Evolutionary conservation across 768 basidiomycete species (phyloP).

Genomic region (Xanthoconium purpureum): DNA sequence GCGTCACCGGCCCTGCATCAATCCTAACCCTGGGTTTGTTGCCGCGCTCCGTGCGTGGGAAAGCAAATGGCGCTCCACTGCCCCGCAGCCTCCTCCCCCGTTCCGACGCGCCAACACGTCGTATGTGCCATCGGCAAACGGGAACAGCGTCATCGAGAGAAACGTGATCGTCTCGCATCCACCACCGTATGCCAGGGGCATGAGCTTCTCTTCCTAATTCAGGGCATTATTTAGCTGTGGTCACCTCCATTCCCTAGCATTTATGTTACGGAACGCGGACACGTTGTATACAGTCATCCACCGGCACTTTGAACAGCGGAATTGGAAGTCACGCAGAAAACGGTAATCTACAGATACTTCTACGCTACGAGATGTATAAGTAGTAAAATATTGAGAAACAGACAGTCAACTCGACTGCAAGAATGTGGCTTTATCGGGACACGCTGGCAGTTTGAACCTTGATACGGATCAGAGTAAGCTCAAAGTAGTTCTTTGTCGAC

Average conservation of each 20-base stretch:
- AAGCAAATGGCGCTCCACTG: constrained; percentile 25
- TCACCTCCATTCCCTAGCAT: background rate
- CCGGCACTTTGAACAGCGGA: no score
- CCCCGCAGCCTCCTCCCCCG: constrained; percentile 14
- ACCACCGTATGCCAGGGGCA: constrained; percentile 23
- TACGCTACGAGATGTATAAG: no score
- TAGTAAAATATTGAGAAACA: no score
- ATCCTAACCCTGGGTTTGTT: constrained; percentile 78
- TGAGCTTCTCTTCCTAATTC: constrained; percentile 23
- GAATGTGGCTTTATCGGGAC: no score
- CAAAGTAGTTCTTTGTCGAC: no score
- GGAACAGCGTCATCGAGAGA: background rate
- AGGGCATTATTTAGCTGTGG: background rate
- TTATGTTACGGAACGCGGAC: background rate
- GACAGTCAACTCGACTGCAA: no score
- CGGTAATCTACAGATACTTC: no score
- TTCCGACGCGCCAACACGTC: constrained; percentile 32
- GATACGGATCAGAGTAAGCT: no score
- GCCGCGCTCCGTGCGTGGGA: constrained; percentile 60
- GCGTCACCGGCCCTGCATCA: constrained; percentile 66
- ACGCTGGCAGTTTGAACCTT: no score
- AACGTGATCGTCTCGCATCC: background rate
- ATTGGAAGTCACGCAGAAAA: no score
- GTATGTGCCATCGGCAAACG: constrained; percentile 6
- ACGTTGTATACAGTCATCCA: background rate